phyloP scores from a whole-genome alignment of 2,329 filamentous ascomycete genomes.

The Aureobasidium sp. region DNA sequence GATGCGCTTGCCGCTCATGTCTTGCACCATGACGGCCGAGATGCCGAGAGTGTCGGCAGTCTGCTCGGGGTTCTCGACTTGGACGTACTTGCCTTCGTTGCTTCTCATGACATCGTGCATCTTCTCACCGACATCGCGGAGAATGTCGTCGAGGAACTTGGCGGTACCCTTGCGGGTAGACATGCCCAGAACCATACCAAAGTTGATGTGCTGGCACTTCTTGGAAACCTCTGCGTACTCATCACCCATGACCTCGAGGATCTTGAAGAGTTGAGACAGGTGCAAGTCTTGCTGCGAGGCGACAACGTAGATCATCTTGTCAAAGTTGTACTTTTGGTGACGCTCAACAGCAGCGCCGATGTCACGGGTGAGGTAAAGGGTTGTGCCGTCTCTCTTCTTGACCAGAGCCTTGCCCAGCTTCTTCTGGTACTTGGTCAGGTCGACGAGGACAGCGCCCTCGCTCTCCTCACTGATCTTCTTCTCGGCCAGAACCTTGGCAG shows the following conservation, averaged over 20 bases:
- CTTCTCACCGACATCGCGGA: slow-evolving; percentile 63
- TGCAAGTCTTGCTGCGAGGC: slow-evolving; percentile 57
- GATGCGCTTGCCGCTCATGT: slow-evolving; percentile 86
- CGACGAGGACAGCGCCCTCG: slow-evolving; percentile 58
- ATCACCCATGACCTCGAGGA: slow-evolving; percentile 51
- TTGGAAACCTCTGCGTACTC: slow-evolving; percentile 46
- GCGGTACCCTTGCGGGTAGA: slow-evolving; percentile 50
- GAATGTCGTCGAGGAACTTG: slow-evolving; percentile 41
- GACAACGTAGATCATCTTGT: slow-evolving; percentile 61
- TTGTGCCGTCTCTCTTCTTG: slow-evolving; percentile 58
- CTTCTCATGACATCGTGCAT: slow-evolving; percentile 97
- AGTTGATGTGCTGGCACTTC: slow-evolving; percentile 55
- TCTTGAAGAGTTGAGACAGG: slow-evolving; percentile 56
- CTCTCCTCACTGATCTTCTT: slow-evolving; percentile 54
- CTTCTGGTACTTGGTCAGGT: slow-evolving; percentile 60
- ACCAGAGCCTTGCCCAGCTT: slow-evolving; percentile 60
- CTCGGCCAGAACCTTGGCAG: slow-evolving; percentile 50
- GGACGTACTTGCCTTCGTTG: slow-evolving; percentile 82
- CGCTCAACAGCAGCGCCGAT: slow-evolving; percentile 58
- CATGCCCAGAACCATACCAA: slow-evolving; percentile 59
- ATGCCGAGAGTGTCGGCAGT: slow-evolving; percentile 87
- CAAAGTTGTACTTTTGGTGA: slow-evolving; percentile 52
- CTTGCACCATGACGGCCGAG: slow-evolving; percentile 93
- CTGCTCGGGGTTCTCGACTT: slow-evolving; percentile 73
- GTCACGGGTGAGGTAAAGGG: slow-evolving; percentile 60